Evolutionary conservation across 2,329 filamentous ascomycete species (phyloP), one percentile per base, ranked within the genome.

Genomic region (Talaromyces verruculosus): DNA sequence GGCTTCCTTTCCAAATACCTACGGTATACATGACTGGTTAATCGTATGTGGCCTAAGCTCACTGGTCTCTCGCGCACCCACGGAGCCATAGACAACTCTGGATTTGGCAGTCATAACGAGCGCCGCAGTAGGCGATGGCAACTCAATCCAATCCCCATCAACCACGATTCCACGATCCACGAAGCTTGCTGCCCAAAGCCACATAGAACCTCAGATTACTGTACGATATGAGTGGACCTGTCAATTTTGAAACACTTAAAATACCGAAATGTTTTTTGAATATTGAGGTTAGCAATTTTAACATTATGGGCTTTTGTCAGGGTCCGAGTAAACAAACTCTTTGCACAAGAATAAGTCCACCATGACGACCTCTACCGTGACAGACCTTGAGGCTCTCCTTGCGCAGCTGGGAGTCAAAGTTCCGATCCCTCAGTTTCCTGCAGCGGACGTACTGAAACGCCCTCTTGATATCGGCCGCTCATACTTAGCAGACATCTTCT

Each of bases 401-500:
- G 47, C n/a, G 15, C 25, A 11, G 6, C 25, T 51, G 7, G 47
- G 13, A 51, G 6, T 30, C 47, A 51, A 30, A 17, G 47, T 51
- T 17, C 47, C 47, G 11, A 51, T 51, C 7, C 47, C 25, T 17
- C 13, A 30, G 11, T 51, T 51, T 30, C 7, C 25, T 51, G 25
- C 25, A 30, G 25, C 47, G 1, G 25, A 51, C 2, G 47, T 51
- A 17, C 47, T 51, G 47, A 51, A 30, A 30, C 22, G 47, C 1
- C 47, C 47, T 2, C 5, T 51, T 1, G 47, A 51, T 58, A 58
- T 58, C 37, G 55, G 33, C 17, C 55, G 55, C 10, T 35, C 55
- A 13, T 58, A 58, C 33, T 39, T 58, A 22, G 22, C 55, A 58
- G 30, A 58, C n/a, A 58, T 58, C 33, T 28, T 58, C 55, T 37